Evolutionary conservation across 768 basidiomycete species (phyloP), one percentile per base, ranked within the genome.

Genomic region (Leucosporidium scottii): DNA sequence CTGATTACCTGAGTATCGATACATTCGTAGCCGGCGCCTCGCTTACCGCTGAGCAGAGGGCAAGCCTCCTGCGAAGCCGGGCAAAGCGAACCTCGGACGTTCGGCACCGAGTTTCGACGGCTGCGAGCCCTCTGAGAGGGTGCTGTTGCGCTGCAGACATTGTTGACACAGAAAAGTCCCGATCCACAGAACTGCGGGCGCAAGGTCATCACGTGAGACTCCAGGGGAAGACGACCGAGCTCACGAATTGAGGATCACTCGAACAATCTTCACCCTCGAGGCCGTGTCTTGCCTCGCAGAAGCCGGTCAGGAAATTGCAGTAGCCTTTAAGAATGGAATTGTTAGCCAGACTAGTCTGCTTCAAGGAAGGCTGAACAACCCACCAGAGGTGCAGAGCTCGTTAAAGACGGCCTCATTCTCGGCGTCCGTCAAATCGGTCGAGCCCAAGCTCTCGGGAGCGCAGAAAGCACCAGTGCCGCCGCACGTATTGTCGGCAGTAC

Each of bases 1-100:
- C 31, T 57, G 20, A 39, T 39, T 12, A 57, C 34, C 31, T 44
- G 10, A 21, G 57, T 55, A 64, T 71, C 70, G 57, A 71, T 59
- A 60, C 70, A 71, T 39, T 71, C 70, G 61, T 68, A 71, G 50
- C 66, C 64, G 3, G 27, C 25, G 13, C 39, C 39, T 44, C 39
- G 39, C 17, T 20, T 2, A 28, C 30, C 23, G 15, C 66, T 64
- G 18, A 27, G n/a, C 34, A 71, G 27, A 1, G 55, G 0, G 64
- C 70, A 71, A 8, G 70, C 59, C 3, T 51, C 28, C 61, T 68
- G 64, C 23, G 50, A 54, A 0, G 50, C 25, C n/a, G 67, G 57
- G 61, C 70, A 71, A 25, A 31, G 56, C 61, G 51, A 9, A 21
- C 28, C 21, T 53, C 31, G 50, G 34, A 10, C 4, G 25, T 27